phyloP scores from a whole-genome alignment of 1,139 yeast genomes.

The Magnusiomyces magnusii region DNA sequence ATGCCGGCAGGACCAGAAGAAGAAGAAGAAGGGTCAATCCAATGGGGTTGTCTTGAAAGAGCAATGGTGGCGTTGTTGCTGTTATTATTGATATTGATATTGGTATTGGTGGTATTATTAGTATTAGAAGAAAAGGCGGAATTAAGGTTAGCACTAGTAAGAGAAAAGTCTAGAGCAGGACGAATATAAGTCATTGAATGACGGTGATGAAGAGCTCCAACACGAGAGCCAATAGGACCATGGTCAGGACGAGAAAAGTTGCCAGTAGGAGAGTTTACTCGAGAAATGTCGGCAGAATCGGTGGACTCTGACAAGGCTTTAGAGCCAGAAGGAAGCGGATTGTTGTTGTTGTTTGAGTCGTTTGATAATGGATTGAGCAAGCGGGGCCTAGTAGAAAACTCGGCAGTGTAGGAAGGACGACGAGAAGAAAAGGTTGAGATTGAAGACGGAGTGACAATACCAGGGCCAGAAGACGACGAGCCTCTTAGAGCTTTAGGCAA shows the following conservation, averaged over 20 bases:
- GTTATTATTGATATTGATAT: not conserved
- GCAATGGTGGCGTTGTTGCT: not conserved
- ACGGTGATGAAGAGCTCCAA: not conserved
- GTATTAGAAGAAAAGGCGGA: not conserved
- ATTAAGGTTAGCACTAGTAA: not conserved
- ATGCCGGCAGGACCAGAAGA: not conserved
- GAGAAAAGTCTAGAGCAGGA: not conserved
- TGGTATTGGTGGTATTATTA: too few species aligned
- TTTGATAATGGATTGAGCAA: not conserved
- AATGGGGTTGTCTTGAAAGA: not conserved
- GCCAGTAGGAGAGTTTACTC: not conserved
- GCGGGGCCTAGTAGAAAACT: constrained; percentile 3
- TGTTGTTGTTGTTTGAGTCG: not conserved
- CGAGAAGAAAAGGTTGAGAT: constrained; percentile 4
- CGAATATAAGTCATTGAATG: not conserved
- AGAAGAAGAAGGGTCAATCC: not conserved
- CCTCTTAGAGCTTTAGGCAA: constrained; percentile 1
- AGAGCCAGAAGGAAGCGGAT: not conserved
- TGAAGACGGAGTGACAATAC: constrained; percentile 1
- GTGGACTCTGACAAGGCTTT: not conserved
- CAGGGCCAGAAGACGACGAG: not conserved
- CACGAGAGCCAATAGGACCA: not conserved
- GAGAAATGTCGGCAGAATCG: not conserved
- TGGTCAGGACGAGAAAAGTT: not conserved
- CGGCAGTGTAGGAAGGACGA: constrained; percentile 6